Evolutionary conservation across 2,329 filamentous ascomycete genomes (phyloP).

Genomic region (Xylaria sp.): DNA sequence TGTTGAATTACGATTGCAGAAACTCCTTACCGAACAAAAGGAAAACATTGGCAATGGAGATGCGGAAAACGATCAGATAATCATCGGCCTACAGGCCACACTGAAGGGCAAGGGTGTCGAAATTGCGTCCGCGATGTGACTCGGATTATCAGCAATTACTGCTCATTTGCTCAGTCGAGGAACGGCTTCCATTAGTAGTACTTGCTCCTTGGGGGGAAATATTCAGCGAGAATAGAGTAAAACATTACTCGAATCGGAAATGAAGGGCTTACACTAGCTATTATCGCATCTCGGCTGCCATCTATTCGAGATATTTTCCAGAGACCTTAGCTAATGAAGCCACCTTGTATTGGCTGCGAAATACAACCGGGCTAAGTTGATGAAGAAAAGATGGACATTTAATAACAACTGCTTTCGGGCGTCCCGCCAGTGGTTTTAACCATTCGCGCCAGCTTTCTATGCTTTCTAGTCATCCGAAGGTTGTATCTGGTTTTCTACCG

Average conservation of each 20-base stretch:
- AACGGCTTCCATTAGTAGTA: not conserved
- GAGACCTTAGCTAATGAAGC: not conserved
- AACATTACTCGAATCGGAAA: not conserved
- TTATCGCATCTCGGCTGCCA: constrained; percentile 2
- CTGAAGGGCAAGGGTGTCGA: constrained; percentile 32
- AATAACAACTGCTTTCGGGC: not conserved
- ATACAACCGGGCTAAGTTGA: not conserved
- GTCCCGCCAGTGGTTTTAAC: not conserved
- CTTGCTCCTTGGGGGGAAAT: not conserved
- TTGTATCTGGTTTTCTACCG: no score
- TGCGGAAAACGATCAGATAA: not conserved
- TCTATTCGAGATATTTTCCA: not conserved
- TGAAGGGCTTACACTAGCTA: not conserved
- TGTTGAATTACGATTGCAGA: constrained; percentile 43
- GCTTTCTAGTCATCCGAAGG: not conserved
- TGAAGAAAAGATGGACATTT: not conserved
- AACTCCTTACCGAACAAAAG: constrained; percentile 38
- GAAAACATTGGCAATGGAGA: constrained; percentile 16
- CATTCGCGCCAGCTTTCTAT: not conserved
- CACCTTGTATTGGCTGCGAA: not conserved
- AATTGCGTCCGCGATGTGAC: not conserved
- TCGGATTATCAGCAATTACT: not conserved
- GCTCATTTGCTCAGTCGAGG: not conserved
- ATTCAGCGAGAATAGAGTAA: not conserved
- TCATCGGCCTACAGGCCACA: constrained; percentile 22